These are phyloP conservation scores for Acanthamoeba sp. DNA, from an alignment of 208 protist genomes.

Conservation along the genomic window DNA sequence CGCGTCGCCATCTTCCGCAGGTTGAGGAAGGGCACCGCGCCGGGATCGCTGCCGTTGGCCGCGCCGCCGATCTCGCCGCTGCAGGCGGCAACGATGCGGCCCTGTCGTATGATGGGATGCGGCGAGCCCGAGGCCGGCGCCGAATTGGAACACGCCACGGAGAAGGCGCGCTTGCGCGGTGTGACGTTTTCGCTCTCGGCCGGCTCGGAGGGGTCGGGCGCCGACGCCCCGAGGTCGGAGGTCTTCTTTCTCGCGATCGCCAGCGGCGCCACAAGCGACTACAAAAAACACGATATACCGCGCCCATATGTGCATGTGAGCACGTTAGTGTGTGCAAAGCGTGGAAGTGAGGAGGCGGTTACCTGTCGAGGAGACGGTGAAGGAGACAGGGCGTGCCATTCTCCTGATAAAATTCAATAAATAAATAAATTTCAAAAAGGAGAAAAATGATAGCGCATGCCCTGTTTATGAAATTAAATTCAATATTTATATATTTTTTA, in stretches of 20 bases:
- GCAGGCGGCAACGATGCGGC: not conserved
- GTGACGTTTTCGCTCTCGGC: not conserved
- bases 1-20: slow-evolving; percentile 12
- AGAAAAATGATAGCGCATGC: no score
- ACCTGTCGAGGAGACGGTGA: slow-evolving; percentile 16
- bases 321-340: no score
- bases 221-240: not conserved
- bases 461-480: no score
- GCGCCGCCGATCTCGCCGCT: not conserved
- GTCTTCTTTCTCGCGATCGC: slow-evolving; percentile 1
- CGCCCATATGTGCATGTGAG: not conserved
- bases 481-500: not conserved
- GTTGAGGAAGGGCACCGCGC: slow-evolving; percentile 32
- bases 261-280: not conserved
- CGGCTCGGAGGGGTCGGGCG: not conserved
- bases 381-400: not conserved
- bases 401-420: not conserved
- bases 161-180: slow-evolving; percentile 17
- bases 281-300: not conserved
- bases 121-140: not conserved
- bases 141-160: not conserved
- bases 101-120: not conserved
- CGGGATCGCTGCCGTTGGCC: not conserved
- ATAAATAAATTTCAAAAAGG: not conserved
- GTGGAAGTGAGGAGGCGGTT: not conserved